A percentile compares a stretch with the other conserved stretches of the same genome.
Evolutionary conservation across 805 yeast genomes (phyloP).

Genomic region (Lachancea quebecensis): DNA sequence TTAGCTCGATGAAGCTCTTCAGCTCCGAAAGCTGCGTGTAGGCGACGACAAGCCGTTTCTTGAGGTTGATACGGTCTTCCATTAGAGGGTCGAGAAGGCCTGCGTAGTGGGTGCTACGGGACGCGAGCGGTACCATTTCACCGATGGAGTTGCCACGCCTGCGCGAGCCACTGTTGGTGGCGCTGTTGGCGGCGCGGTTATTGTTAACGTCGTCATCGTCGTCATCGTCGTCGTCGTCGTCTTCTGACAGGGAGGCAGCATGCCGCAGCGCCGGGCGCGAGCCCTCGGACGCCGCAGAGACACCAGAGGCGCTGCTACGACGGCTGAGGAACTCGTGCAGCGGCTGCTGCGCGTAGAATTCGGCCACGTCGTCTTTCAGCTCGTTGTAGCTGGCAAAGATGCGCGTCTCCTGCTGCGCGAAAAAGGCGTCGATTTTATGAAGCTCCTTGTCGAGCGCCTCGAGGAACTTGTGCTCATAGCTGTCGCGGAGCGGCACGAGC

Average conservation of each 20-base stretch:
- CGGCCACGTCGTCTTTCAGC: constrained; percentile 54
- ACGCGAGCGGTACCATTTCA: constrained; percentile 6
- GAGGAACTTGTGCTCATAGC: constrained; percentile 53
- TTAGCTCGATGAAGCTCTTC: constrained; percentile 74
- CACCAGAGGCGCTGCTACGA: constrained; percentile 5
- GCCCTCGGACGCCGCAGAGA: constrained; percentile 1
- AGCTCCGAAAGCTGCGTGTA: constrained; percentile 77
- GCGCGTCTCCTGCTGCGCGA: constrained; percentile 51
- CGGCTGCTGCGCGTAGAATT: constrained; percentile 39
- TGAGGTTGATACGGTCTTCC: constrained; percentile 48
- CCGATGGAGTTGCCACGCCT: constrained; percentile 1
- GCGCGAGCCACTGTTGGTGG: background rate
- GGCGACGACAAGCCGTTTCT: constrained; percentile 55
- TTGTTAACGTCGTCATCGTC: too few species aligned
- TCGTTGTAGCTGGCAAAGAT: constrained; percentile 39
- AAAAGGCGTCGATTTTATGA: constrained; percentile 69
- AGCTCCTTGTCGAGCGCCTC: constrained; percentile 75
- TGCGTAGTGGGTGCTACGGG: constrained; percentile 7
- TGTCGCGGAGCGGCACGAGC: constrained; percentile 26
- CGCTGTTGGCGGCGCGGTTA: background rate
- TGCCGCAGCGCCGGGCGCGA: constrained; percentile 3
- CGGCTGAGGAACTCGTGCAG: constrained; percentile 2
- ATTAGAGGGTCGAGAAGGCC: constrained; percentile 11
- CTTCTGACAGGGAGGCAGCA: constrained; percentile 5
- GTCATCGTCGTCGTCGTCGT: constrained; percentile 11